Percentiles rank a stretch among this genome's conserved stretches.
Conservation (phyloP, 495 filamentous ascomycete genomes). For the Aspergillus haitiensis region DNA sequence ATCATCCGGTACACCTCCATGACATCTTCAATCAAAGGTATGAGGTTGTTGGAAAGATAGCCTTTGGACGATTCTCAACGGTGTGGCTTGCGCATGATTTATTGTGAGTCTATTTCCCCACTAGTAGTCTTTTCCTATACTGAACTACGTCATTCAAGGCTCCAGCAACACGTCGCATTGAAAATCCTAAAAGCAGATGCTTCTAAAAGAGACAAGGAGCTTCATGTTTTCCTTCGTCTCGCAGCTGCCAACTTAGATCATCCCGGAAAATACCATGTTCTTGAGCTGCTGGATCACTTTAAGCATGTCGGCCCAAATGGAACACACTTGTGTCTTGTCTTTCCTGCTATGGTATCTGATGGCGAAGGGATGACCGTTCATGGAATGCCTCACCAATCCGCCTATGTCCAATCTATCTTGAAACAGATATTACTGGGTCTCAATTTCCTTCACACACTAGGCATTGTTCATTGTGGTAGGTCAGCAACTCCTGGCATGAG, state of each 20-base stretch:
- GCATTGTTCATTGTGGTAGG: constrained; percentile 19
- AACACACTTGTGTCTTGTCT: constrained; percentile 47
- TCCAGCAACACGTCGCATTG: constrained; percentile 26
- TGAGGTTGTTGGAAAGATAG: constrained; percentile 54
- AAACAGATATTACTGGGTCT: constrained; percentile 19
- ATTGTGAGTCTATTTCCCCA: constrained; percentile 9
- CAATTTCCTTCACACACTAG: constrained; percentile 10
- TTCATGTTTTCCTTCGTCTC: constrained; percentile 11
- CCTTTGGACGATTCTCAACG: constrained; percentile 52
- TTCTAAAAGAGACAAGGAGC: constrained; percentile 12
- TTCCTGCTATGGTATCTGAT: constrained; percentile 32
- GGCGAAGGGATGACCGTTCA: constrained; percentile 21
- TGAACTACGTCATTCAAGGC: constrained; percentile 23
- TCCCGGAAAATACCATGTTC: constrained; percentile 35
- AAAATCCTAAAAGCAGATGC: constrained; percentile 39
- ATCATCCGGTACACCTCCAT: constrained; percentile 28
- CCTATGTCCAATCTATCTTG: constrained; percentile 9
- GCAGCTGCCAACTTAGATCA: constrained; percentile 14
- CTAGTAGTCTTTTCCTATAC: constrained; percentile 5
- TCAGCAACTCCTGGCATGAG: not conserved
- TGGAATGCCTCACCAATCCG: constrained; percentile 4
- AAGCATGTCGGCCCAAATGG: constrained; percentile 49
- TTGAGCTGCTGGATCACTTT: constrained; percentile 45
- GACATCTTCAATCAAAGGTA: constrained; percentile 43
- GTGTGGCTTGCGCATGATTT: constrained; percentile 52